A percentile compares a stretch with the other conserved stretches of the same genome.
phyloP scores from a whole-genome alignment of 1,284 basidiomycete species.

The Trichosporon asahii region DNA sequence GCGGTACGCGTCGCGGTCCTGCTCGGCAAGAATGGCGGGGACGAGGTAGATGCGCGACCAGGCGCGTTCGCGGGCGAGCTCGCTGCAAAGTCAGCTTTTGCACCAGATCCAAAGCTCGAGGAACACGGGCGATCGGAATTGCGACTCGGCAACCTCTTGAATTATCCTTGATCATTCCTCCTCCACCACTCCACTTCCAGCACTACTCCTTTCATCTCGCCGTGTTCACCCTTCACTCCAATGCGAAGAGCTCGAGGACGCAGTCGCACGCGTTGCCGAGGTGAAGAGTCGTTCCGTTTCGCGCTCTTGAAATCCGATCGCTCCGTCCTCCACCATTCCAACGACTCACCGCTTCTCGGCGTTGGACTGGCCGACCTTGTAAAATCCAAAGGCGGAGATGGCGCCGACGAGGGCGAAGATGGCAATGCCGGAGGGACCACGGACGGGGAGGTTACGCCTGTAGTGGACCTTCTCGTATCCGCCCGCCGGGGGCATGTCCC shows the following conservation, averaged over 20 bases:
- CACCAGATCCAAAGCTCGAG: no score
- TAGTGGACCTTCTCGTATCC: conserved; percentile 92
- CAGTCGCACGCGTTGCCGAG: no score
- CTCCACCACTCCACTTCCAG: no score
- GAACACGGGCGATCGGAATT: background rate
- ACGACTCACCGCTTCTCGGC: conserved; percentile 78
- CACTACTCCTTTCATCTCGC: no score
- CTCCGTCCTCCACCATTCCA: background rate
- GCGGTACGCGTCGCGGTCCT: conserved; percentile 85
- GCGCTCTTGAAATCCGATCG: background rate
- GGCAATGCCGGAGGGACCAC: conserved; percentile 81
- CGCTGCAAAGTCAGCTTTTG: conserved; percentile 62
- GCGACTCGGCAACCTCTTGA: no score
- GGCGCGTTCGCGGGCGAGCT: conserved; percentile 85
- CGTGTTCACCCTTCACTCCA: no score
- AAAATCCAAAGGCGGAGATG: conserved; percentile 89
- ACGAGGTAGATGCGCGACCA: conserved; percentile 97
- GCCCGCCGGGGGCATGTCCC: conserved; percentile 92
- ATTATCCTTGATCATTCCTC: no score
- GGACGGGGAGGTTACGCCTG: conserved; percentile 90
- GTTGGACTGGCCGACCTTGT: conserved; percentile 83
- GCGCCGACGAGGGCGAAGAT: conserved; percentile 81
- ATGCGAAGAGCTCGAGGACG: no score
- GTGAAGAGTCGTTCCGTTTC: no score
- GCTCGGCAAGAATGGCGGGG: conserved; percentile 85